Evolutionary conservation across 768 basidiomycete genomes (phyloP), one percentile per base, ranked within the genome.

Genomic region (Hygrophorus russula): DNA sequence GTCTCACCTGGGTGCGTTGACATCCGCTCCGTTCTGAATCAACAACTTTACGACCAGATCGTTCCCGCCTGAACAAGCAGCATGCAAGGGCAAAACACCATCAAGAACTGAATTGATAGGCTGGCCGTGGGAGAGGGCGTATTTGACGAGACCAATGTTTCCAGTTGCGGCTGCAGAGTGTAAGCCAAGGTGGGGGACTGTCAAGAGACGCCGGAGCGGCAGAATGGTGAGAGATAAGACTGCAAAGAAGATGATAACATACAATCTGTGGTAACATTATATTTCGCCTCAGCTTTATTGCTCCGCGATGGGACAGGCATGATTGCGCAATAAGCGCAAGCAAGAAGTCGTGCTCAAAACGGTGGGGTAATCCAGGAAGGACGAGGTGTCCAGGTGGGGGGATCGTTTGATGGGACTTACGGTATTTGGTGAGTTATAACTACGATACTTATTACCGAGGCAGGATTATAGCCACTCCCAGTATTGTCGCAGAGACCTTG

Each of bases 71-170:
- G 90, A 85, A 52, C 80, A 87, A 2, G 94, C 96, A 3, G 91
- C 93, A 57, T 99, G 96, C 7, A 99, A 71, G 2, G 96, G 93
- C n/a, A 96, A 78, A 2, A 99, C 86, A 29, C 96, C 96, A 57
- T 94, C 89, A 42, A 97, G 75, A 27, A 96, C 89, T 4, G 91
- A 87, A 61, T 99, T 97, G 61, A 94, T 80, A 8, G 96, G 94
- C 55, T 98, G 96, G 6, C 94, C 94, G 53, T 93, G 83, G 2
- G 80, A 78, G 17, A 99, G 72, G 2, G 96, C 96, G 60, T 90
- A 96, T 58, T 84, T 82, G 46, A 90, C 92, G 48, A 94, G 80
- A 3, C 90, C 93, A 41, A 94, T 71, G 60, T 99, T 91, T 41
- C 93, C 93, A 19, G 80, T 77, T 4, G 76, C 79, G 11, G 84